These are phyloP conservation scores for Myxozyma neotropica DNA, from an alignment of 805 yeast species.

Conservation along the genomic window DNA sequence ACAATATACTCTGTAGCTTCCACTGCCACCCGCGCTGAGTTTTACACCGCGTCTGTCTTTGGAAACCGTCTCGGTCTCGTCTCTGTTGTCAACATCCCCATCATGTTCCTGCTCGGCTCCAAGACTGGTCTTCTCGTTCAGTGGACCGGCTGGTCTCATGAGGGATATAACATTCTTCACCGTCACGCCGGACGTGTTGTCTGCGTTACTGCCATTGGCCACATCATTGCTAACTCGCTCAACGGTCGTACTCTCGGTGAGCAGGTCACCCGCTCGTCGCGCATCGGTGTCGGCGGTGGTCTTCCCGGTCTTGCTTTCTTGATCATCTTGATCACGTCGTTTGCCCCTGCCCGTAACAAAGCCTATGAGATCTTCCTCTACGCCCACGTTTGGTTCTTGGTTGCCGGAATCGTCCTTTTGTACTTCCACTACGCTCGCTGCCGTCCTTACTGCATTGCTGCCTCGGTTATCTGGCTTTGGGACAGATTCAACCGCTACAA, in stretches of 20 bases:
- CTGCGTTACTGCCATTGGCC: conserved; percentile 34
- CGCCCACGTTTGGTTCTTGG: conserved; percentile 35
- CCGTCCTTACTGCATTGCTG: conserved; percentile 32
- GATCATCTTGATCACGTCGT: conserved; percentile 32
- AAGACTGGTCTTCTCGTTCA: conserved; percentile 35
- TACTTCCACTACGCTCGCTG: conserved; percentile 34
- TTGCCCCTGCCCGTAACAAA: conserved; percentile 34
- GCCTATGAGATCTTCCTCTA: conserved; percentile 33
- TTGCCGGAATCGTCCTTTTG: conserved; percentile 31
- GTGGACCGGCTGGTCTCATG: conserved; percentile 36
- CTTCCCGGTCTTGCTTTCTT: conserved; percentile 30
- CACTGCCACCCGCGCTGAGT: conserved; percentile 16
- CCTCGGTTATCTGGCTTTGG: conserved; percentile 33
- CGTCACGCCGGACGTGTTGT: conserved; percentile 35
- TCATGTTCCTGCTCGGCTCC: conserved; percentile 35
- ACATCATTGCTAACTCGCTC: conserved; percentile 26
- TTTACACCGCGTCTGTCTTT: conserved; percentile 19
- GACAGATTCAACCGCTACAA: conserved; percentile 34
- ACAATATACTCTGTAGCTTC: not conserved
- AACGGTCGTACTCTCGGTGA: conserved; percentile 21
- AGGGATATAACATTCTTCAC: conserved; percentile 34
- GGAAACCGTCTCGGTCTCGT: conserved; percentile 35
- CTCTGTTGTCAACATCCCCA: conserved; percentile 34
- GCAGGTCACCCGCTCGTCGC: conserved; percentile 28
- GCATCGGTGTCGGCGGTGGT: conserved; percentile 32